Conservation (phyloP, 2,329 filamentous ascomycete species). For the Botrytis sinoallii region DNA sequence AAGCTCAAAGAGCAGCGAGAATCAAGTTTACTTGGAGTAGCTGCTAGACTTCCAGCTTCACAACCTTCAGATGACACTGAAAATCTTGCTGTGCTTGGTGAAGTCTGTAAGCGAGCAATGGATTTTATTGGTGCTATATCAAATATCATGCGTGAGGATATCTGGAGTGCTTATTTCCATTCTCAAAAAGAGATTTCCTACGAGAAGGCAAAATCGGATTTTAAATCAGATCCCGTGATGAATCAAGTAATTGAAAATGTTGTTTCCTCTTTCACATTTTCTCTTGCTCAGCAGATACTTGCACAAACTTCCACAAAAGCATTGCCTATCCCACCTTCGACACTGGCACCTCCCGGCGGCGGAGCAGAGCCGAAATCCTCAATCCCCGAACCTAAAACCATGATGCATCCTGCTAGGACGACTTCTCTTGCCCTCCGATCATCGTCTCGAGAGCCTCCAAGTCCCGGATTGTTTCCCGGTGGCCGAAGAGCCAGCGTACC, state of each 20-base stretch:
- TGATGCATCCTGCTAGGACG: slow-evolving; percentile 64
- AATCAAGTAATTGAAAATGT: slow-evolving; percentile 66
- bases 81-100: slow-evolving; percentile 75
- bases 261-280: slow-evolving; percentile 75
- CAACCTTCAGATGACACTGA: slow-evolving; percentile 60
- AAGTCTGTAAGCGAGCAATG: slow-evolving; percentile 78
- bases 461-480: slow-evolving; percentile 54
- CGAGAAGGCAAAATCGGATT: slow-evolving; percentile 37
- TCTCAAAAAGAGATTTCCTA: slow-evolving; percentile 16
- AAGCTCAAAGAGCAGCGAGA: slow-evolving; percentile 63
- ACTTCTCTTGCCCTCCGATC: slow-evolving; percentile 55
- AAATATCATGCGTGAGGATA: slow-evolving; percentile 74
- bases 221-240: slow-evolving; percentile 40
- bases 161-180: slow-evolving; percentile 56
- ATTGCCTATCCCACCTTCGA: slow-evolving; percentile 62
- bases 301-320: slow-evolving; percentile 70
- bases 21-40: slow-evolving; percentile 54
- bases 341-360: slow-evolving; percentile 42
- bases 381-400: slow-evolving; percentile 66
- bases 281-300: slow-evolving; percentile 71
- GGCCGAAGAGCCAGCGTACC: slow-evolving; percentile 42
- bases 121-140: slow-evolving; percentile 82
- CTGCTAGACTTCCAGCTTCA: slow-evolving; percentile 48
- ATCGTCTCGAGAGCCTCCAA: slow-evolving; percentile 46
- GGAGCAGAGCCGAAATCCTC: slow-evolving; percentile 58